Evolutionary conservation across 768 basidiomycete genomes (phyloP).

Genomic region (Tylopilus sp.): DNA sequence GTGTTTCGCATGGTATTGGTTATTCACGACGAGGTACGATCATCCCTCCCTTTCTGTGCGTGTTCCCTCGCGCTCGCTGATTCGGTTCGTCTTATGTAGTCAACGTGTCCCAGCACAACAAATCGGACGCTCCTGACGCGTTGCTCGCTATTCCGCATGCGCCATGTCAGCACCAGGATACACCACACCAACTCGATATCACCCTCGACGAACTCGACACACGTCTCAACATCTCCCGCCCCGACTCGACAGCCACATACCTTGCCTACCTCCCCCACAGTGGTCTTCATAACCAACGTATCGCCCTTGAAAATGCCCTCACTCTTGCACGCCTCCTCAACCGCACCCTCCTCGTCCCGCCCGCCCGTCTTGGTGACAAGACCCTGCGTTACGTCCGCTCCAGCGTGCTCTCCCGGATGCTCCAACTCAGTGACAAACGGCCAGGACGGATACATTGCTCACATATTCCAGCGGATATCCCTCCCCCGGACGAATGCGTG

Average conservation of each 20-base stretch:
- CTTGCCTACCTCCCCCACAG: slow-evolving; percentile 80
- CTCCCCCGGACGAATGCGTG: slow-evolving; percentile 53
- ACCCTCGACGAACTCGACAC: slow-evolving; percentile 25
- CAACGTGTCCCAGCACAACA: slow-evolving; percentile 17
- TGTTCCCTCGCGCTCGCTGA: slow-evolving; percentile 18
- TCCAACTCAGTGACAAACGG: slow-evolving; percentile 47
- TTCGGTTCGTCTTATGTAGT: slow-evolving; percentile 6
- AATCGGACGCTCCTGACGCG: not conserved
- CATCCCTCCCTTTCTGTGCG: slow-evolving; percentile 17
- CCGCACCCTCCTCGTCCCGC: slow-evolving; percentile 79
- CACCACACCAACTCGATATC: slow-evolving; percentile 4
- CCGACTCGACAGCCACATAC: slow-evolving; percentile 40
- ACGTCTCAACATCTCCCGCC: slow-evolving; percentile 6
- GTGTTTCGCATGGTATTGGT: slow-evolving; percentile 59
- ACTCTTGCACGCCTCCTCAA: slow-evolving; percentile 66
- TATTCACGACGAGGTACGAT: slow-evolving; percentile 61
- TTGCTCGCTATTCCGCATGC: not conserved
- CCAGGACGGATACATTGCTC: slow-evolving; percentile 52
- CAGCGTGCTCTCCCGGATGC: slow-evolving; percentile 42
- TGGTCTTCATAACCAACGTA: slow-evolving; percentile 84
- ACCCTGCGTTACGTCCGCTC: slow-evolving; percentile 60
- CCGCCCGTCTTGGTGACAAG: slow-evolving; percentile 59
- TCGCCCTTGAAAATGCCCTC: slow-evolving; percentile 82
- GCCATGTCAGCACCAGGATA: not conserved
- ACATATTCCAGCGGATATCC: slow-evolving; percentile 30